Conservation (phyloP, 2,329 filamentous ascomycete species). For the Paradendryphiella salina region DNA sequence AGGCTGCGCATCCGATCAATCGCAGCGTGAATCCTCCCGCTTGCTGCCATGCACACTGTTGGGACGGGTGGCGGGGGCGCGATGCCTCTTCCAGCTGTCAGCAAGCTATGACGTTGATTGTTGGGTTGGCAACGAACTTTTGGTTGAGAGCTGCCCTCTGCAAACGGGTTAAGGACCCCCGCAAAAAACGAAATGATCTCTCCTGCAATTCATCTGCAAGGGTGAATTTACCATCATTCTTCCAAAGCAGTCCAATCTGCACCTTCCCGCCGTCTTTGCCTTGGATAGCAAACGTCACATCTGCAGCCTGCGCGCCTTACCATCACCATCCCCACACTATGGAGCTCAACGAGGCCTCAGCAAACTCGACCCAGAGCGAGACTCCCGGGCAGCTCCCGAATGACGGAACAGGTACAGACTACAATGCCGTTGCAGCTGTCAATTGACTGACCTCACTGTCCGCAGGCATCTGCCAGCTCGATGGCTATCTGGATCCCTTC, state of each 20-base stretch:
- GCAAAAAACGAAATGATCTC: conserved; percentile 32
- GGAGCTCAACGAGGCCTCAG: conserved; percentile 51
- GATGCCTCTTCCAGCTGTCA: conserved; percentile 23
- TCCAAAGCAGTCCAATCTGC: conserved; percentile 11
- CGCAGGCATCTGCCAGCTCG: conserved; percentile 80
- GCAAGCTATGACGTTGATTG: conserved; percentile 41
- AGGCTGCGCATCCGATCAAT: conserved; percentile 16
- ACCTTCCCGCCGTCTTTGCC: conserved; percentile 5
- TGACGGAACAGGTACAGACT: conserved; percentile 69
- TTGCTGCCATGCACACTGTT: conserved; percentile 21
- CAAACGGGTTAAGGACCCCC: conserved; percentile 37
- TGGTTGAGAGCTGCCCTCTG: conserved; percentile 39
- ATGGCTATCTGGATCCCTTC: conserved; percentile 89
- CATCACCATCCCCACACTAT: conserved; percentile 29
- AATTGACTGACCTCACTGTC: conserved; percentile 29
- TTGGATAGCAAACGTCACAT: conserved; percentile 14
- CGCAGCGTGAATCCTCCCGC: conserved; percentile 26
- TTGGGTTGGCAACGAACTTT: conserved; percentile 30
- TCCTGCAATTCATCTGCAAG: background rate
- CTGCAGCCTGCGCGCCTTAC: conserved; percentile 3
- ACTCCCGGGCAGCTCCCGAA: conserved; percentile 59
- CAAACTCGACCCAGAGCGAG: conserved; percentile 51
- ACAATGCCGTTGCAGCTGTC: background rate
- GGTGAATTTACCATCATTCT: background rate
- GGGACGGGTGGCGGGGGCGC: conserved; percentile 30